These are phyloP conservation scores for Mycena maculata DNA, from an alignment of 768 basidiomycete genomes.

Conservation along the genomic window DNA sequence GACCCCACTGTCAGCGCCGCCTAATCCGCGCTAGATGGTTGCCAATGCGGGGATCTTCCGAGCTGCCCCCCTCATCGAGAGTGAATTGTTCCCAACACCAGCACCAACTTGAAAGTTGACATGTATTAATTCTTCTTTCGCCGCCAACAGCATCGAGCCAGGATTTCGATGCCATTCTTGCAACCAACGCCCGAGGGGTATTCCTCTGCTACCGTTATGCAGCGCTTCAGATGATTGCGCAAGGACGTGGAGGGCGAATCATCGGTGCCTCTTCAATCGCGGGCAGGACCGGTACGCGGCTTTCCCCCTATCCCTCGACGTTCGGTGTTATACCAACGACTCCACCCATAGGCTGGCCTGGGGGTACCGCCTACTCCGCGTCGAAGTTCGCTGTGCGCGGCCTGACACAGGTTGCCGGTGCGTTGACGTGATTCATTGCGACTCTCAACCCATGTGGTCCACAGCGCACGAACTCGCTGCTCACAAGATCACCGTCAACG, in stretches of 20 bases:
- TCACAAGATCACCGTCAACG: slow-evolving; percentile 28
- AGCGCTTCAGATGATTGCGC: slow-evolving; percentile 37
- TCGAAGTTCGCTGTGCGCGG: slow-evolving; percentile 52
- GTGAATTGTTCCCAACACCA: background rate
- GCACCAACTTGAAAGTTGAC: background rate
- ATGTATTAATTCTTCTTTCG: background rate
- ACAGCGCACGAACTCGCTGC: slow-evolving; percentile 18
- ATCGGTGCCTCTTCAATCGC: slow-evolving; percentile 42
- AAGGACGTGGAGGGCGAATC: slow-evolving; percentile 34
- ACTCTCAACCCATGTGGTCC: no score
- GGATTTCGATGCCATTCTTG: slow-evolving; percentile 32
- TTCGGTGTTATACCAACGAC: background rate
- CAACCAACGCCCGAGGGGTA: slow-evolving; percentile 36
- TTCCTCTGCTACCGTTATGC: slow-evolving; percentile 41
- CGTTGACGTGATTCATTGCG: no score
- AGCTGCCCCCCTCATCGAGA: background rate
- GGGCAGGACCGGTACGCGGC: slow-evolving; percentile 38
- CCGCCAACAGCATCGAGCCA: slow-evolving; percentile 20
- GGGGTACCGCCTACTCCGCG: slow-evolving; percentile 37
- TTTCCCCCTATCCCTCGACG: background rate
- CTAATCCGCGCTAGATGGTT: slow-evolving; percentile 24
- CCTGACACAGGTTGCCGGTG: slow-evolving; percentile 43
- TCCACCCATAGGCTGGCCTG: background rate
- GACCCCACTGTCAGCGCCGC: background rate
- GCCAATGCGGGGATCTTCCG: slow-evolving; percentile 37